A percentile compares a stretch with the other conserved stretches of the same genome.
phyloP scores from a whole-genome alignment of 345 rosid genomes.

The Boechera retrofracta region DNA sequence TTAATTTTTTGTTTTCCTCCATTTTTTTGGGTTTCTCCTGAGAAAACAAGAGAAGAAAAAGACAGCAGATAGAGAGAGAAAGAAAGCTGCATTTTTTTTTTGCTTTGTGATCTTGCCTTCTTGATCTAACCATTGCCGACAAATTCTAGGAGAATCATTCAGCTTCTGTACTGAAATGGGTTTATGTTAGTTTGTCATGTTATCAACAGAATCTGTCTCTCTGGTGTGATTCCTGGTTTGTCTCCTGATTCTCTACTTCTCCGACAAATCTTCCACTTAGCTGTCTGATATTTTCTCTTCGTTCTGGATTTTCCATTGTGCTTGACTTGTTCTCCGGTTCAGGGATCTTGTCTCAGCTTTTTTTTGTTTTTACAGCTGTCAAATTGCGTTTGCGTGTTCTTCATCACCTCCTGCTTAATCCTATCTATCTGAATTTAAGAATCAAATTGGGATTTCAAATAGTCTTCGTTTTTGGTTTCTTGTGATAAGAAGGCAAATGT shows the following conservation, averaged over 20 bases:
- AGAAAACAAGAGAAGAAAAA: conserved; percentile 42
- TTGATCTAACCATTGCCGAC: conserved; percentile 57
- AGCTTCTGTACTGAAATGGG: conserved; percentile 44
- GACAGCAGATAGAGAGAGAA: conserved; percentile 33
- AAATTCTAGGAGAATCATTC: conserved; percentile 29
- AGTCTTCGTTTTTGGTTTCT: conserved; percentile 4
- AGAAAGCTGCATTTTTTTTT: conserved; percentile 38
- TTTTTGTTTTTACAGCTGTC: conserved; percentile 34
- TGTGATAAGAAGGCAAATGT: conserved; percentile 32
- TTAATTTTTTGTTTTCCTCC: conserved; percentile 14
- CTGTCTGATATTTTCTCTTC: conserved; percentile 30
- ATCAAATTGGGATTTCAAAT: conserved; percentile 23
- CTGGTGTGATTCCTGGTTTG: conserved; percentile 42
- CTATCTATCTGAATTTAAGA: conserved; percentile 28
- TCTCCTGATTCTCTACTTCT: conserved; percentile 45
- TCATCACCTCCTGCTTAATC: conserved; percentile 31
- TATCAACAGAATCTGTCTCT: conserved; percentile 24
- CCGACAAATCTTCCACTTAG: conserved; percentile 36
- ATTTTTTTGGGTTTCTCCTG: conserved; percentile 31
- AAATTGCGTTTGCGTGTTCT: conserved; percentile 42
- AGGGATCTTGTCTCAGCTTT: conserved; percentile 38
- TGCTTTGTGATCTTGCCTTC: conserved; percentile 28
- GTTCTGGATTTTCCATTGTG: conserved; percentile 36
- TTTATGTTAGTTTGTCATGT: conserved; percentile 29
- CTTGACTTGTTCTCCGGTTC: conserved; percentile 38